Base-by-base conservation (phyloP, 257 asterid species). In the Fraxinus anomala region DNA sequence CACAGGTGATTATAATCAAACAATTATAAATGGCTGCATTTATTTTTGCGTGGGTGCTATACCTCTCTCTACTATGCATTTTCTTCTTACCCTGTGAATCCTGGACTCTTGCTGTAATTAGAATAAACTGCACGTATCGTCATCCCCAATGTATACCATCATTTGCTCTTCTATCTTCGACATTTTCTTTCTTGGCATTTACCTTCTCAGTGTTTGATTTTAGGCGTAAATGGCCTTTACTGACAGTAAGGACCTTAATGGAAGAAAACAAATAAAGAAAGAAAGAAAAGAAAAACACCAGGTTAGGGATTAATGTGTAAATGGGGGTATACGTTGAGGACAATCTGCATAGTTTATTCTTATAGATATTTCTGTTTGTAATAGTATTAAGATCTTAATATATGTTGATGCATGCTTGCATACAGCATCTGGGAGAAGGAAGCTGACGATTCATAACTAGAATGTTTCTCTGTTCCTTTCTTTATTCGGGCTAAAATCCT, bases 1-100 rank as follows among this genome's bases (percentile, higher is more conserved):
- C 98, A 74, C 98, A 94, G 97, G 98, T 94, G 76, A 77, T 76
- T 34, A 75, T 79, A 71, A 73, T 26, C 67, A 19, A 73, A 63
- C 24, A 47, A 14, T 79, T 70, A 67, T 17, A 39, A 37, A 42
- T 68, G 7, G 61, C 72, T 54, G 70, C 78, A 51, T 66, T 9
- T 76, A 14, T 79, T 16, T 81, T 44, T 68, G 63, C 77, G 59
- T 44, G 54, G 31, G 39, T 37, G 61, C 21, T 65, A 51, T 17
- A 39, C 47, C 33, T 63, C 17, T 65, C 73, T 72, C 14, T 69
- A 6, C 56, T 17, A 13, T 39, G 12, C 77, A 31, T 56, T 13
- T 30, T 37, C 73, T 26, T 72, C 40, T 6, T 84, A 71, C 42
- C 24, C 73, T 30, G 31, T 28, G 51, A 67, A 73, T 74, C 23